Conservation (phyloP, 306 rosid species). For the Herpetospermum pedunculosum region DNA sequence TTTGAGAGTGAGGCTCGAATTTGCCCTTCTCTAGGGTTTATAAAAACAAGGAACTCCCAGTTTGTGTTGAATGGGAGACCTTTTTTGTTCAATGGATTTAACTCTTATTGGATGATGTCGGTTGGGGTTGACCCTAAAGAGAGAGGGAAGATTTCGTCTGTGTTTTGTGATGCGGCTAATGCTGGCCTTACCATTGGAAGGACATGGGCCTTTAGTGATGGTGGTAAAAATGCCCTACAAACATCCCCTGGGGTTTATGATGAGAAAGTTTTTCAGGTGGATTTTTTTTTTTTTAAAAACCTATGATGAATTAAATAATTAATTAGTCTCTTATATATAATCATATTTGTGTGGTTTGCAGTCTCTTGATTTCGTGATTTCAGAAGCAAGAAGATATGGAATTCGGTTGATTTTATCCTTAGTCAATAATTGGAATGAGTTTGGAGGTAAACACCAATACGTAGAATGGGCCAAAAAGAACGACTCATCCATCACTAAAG, state of each 20-base stretch:
- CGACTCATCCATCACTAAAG: too few species aligned
- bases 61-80: slow-evolving; percentile 44
- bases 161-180: slow-evolving; percentile 39
- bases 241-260: slow-evolving; percentile 74
- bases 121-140: too few species aligned
- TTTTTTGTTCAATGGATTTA: slow-evolving; percentile 63
- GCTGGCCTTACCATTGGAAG: slow-evolving; percentile 57
- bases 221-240: slow-evolving; percentile 50
- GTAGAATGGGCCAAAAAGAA: too few species aligned
- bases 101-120: slow-evolving; percentile 85
- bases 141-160: too few species aligned
- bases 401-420: slow-evolving; percentile 63
- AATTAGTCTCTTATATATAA: too few species aligned
- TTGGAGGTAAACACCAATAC: too few species aligned
- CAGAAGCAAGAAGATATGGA: slow-evolving; percentile 60
- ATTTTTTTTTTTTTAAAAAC: neutral
- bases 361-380: slow-evolving; percentile 71
- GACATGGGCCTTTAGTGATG: slow-evolving; percentile 90
- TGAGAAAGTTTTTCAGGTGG: slow-evolving; percentile 60
- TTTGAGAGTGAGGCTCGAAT: neutral
- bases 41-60: neutral
- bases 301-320: too few species aligned
- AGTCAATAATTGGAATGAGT: too few species aligned
- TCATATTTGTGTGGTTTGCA: neutral
- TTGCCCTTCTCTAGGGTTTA: neutral